phyloP scores from a whole-genome alignment of 1,139 yeast species.

The Yamadazyma buinensis region DNA sequence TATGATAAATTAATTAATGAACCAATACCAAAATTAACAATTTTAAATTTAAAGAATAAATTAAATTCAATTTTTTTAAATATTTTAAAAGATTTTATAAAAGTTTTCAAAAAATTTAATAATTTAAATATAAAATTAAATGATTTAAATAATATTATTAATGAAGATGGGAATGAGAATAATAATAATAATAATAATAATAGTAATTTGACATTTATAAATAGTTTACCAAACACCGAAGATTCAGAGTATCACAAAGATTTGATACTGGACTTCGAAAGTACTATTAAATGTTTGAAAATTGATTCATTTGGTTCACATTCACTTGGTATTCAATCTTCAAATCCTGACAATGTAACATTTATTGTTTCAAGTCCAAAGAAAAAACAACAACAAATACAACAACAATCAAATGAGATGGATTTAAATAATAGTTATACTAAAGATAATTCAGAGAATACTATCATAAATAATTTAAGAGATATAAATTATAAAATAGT shows the following conservation, averaged over 20 bases:
- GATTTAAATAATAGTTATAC: conserved; percentile 3
- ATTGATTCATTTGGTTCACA: conserved; percentile 10
- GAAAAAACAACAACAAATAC: conserved; percentile 8
- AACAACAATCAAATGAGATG: neutral
- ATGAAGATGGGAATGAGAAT: conserved; percentile 12
- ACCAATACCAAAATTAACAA: conserved; percentile 27
- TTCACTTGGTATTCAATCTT: conserved; percentile 9
- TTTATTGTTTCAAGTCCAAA: conserved; percentile 43
- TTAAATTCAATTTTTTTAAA: conserved; percentile 36
- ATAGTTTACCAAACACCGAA: conserved; percentile 23
- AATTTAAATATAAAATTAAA: conserved; percentile 22
- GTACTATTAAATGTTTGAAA: conserved; percentile 19
- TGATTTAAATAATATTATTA: conserved; percentile 28
- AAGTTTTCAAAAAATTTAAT: conserved; percentile 30
- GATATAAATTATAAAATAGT: conserved; percentile 39
- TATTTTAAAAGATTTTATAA: conserved; percentile 29
- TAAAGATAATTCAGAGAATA: conserved; percentile 10
- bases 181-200: too few relatives aligned
- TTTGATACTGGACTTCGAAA: conserved; percentile 31
- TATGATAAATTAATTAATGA: conserved; percentile 22
- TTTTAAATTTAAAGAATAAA: conserved; percentile 28
- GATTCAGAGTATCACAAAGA: conserved; percentile 30
- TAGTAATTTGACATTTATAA: conserved; percentile 13
- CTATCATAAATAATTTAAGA: conserved; percentile 21
- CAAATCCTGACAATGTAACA: conserved; percentile 18